Evolutionary conservation across 2,329 filamentous ascomycete species (phyloP).

Genomic region (Corinectria fuckeliana): DNA sequence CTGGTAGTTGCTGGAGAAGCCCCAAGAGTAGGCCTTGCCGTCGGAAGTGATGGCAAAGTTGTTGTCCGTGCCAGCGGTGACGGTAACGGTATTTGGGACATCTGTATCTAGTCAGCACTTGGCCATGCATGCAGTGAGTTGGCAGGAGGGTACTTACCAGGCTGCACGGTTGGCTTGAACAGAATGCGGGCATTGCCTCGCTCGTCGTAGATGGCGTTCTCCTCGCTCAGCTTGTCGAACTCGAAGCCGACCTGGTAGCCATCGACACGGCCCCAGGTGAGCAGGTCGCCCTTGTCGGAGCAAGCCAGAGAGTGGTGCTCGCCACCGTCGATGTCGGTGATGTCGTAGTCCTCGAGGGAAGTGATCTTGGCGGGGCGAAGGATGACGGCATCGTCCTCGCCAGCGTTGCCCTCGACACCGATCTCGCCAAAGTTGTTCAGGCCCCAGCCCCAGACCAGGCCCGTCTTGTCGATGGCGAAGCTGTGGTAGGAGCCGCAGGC

Average conservation of each 20-base stretch:
- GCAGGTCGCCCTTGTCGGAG: conserved; percentile 61
- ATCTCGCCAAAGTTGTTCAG: conserved; percentile 88
- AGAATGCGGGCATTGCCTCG: conserved; percentile 70
- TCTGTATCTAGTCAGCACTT: conserved; percentile 35
- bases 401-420: conserved; percentile 64
- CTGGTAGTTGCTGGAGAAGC: conserved; percentile 81
- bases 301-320: conserved; percentile 76
- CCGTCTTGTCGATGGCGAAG: conserved; percentile 76
- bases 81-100: conserved; percentile 59
- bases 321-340: conserved; percentile 73
- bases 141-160: conserved; percentile 49
- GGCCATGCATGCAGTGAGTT: not conserved
- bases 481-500: conserved; percentile 80
- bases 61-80: conserved; percentile 74
- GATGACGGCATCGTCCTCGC: conserved; percentile 67
- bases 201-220: conserved; percentile 68
- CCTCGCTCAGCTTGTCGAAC: conserved; percentile 54
- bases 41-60: conserved; percentile 73
- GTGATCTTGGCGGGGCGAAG: conserved; percentile 73
- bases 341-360: conserved; percentile 66
- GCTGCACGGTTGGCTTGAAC: conserved; percentile 46
- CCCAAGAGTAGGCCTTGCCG: conserved; percentile 79
- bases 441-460: conserved; percentile 81
- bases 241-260: conserved; percentile 62
- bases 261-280: conserved; percentile 67